Evolutionary conservation across 768 basidiomycete species (phyloP).

Genomic region (Porpolomopsis calyptriformis): DNA sequence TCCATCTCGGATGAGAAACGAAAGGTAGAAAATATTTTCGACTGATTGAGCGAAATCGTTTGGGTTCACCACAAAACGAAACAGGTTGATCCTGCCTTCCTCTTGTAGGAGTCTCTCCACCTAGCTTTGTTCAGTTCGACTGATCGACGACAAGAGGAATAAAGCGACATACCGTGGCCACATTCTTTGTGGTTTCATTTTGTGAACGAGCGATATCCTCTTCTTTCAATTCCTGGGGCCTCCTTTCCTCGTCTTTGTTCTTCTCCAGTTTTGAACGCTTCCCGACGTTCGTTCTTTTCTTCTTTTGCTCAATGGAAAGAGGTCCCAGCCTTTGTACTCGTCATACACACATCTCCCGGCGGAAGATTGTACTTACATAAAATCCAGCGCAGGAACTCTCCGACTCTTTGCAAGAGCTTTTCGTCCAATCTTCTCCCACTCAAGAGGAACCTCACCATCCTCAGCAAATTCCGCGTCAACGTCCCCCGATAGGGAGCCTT

Average conservation of each 20-base stretch:
- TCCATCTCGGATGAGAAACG: conserved; percentile 84
- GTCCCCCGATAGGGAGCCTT: conserved; percentile 38
- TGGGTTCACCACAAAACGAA: conserved; percentile 84
- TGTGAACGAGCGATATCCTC: conserved; percentile 75
- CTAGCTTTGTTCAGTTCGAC: conserved; percentile 23
- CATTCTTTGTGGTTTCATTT: conserved; percentile 87
- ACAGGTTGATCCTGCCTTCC: conserved; percentile 58
- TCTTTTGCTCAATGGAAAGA: conserved; percentile 78
- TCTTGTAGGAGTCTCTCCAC: conserved; percentile 49
- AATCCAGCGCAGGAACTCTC: conserved; percentile 71
- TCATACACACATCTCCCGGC: background rate
- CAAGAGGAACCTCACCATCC: conserved; percentile 36
- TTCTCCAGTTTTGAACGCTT: conserved; percentile 66
- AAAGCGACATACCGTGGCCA: conserved; percentile 45
- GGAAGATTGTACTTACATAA: conserved; percentile 55
- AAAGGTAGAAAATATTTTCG: conserved; percentile 93
- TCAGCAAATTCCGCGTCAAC: too few relatives aligned
- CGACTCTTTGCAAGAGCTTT: conserved; percentile 72
- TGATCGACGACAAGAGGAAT: background rate
- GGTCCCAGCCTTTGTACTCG: conserved; percentile 73
- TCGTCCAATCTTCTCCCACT: conserved; percentile 84
- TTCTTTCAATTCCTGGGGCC: conserved; percentile 73
- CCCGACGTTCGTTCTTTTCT: conserved; percentile 43
- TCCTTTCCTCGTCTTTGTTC: conserved; percentile 52
- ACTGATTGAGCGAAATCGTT: conserved; percentile 86